Base-by-base conservation (phyloP, 225 moss, liverwort and hornwort species). In the Pseudisothecium myosuroides region DNA sequence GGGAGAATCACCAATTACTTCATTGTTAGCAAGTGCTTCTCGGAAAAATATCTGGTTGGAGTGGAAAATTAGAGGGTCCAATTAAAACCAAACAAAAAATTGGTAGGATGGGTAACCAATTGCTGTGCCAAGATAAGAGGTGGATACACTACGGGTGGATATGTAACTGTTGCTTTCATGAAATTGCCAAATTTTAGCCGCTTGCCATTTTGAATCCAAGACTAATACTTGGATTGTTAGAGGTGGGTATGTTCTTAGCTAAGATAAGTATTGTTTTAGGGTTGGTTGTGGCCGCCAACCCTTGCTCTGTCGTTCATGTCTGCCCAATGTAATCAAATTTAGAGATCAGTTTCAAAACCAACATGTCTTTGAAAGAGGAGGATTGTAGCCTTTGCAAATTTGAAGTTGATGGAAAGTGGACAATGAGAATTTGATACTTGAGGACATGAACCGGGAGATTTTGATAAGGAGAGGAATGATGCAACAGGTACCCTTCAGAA, bases 211-310 rank as follows among this genome's bases (percentile, higher is more conserved):
- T 1, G 11, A 65, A 34, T 64, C 34, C 17, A 62, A 62, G 4
- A 4, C 34, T 3, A 66, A 37, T 10, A 21, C 6, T 0, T 37
- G 1, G n/a, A 6, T 21, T 37, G 12, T 3, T n/a, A 4, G 23
- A 39, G 2, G 39, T 39, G 39, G 2, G 2, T n/a, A 39, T 39
- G 4, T n/a, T 68, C 13, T 39, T 22, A 2, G 39, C 13, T 2
- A 68, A 68, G 21, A 3, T 37, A 67, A 7, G 7, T 7, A 23
- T 61, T 1, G 1, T 14, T 61, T 64, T 34, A 17, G 11, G 12
- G 1, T 11, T 67, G 20, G 66, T 19, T 1, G 2, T 13, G 2
- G 13, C 1, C 1, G 2, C 14, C 8, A 41, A 0, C 22, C 0
- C 7, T 5, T 41, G 2, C 11, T 26, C 5, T 1, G 4, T 15